phyloP scores from a whole-genome alignment of 441 rosid genomes.

The Gossypium armourianum region DNA sequence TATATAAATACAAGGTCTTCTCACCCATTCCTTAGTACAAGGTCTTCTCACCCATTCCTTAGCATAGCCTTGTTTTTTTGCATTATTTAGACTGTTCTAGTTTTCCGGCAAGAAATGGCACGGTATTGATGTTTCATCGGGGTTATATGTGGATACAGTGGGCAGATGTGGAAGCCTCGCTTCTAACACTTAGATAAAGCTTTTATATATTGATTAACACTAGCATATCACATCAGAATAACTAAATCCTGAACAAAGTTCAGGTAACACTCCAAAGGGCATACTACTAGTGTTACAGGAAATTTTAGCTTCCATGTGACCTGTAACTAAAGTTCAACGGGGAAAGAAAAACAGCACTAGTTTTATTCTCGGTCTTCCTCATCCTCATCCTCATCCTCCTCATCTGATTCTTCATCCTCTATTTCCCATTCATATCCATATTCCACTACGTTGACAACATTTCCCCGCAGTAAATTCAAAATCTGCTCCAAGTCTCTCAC shows the following conservation, averaged over 20 bases:
- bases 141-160: neutral
- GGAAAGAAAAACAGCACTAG: neutral
- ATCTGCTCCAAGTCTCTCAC: constrained; percentile 39
- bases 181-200: neutral
- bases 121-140: too few species aligned
- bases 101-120: too few species aligned
- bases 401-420: constrained; percentile 34
- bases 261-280: neutral
- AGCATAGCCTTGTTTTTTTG: too few species aligned
- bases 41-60: too few species aligned
- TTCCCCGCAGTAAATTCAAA: constrained; percentile 33
- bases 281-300: neutral
- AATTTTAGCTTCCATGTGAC: neutral
- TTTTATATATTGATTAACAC: neutral
- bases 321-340: neutral
- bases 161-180: too few species aligned
- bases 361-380: neutral
- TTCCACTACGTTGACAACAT: constrained; percentile 27
- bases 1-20: too few species aligned
- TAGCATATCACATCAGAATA: neutral
- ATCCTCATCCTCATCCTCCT: constrained; percentile 20
- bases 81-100: too few species aligned
- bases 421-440: constrained; percentile 32
- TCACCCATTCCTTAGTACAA: too few species aligned
- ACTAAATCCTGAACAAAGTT: neutral